phyloP scores from a whole-genome alignment of 345 rosid genomes.

The Erodium maritimum region DNA sequence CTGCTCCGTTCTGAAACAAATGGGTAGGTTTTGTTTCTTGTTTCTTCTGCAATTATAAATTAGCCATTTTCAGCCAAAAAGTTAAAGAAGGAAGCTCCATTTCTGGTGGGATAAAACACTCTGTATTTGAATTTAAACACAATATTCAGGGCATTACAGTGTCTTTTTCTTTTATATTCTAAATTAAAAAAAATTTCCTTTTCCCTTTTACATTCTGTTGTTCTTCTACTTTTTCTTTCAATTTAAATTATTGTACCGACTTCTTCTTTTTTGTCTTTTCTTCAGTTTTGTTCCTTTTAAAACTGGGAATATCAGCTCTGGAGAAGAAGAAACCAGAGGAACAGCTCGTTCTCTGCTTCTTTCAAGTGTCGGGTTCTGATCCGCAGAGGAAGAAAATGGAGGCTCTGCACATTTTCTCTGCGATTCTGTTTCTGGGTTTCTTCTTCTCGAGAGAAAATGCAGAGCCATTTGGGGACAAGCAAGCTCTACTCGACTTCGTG shows the following conservation, averaged over 20 bases:
- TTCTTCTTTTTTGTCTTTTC: not conserved
- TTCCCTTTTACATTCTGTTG: not conserved
- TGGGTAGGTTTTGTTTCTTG: not conserved
- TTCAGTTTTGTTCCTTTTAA: not conserved
- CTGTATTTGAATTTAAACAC: not conserved
- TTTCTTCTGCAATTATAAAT: not conserved
- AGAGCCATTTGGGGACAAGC: slow-evolving; percentile 27
- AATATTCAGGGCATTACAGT: not conserved
- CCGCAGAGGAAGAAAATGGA: not conserved
- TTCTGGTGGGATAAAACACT: not conserved
- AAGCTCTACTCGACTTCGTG: slow-evolving; percentile 27
- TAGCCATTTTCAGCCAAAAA: not conserved
- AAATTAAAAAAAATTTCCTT: not conserved
- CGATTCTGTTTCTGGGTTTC: not conserved
- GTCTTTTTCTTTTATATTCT: too few relatives aligned
- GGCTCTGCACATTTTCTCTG: not conserved
- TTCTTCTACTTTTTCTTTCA: not conserved
- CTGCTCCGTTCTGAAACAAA: not conserved
- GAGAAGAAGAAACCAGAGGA: not conserved
- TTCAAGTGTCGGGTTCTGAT: too few relatives aligned
- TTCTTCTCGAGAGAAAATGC: slow-evolving; percentile 5
- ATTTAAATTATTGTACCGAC: too few relatives aligned
- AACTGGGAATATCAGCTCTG: not conserved
- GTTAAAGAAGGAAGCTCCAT: not conserved
- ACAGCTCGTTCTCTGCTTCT: not conserved